Evolutionary conservation across 306 rosid genomes (phyloP).

Genomic region (Oemleria cerasiformis): DNA sequence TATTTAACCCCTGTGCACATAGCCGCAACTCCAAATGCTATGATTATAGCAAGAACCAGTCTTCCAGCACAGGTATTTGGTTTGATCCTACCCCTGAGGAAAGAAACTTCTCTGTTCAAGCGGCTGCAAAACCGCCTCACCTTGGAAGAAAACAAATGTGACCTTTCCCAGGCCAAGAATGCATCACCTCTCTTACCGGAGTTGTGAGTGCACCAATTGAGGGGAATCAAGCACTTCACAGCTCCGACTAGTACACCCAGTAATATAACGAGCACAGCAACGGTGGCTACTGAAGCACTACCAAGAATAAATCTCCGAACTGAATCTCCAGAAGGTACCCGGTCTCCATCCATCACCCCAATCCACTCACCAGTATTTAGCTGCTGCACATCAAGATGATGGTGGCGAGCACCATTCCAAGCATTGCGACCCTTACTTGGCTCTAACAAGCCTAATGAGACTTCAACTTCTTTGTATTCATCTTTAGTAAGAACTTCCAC

Average conservation of each 20-base stretch:
- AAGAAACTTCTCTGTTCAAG: conserved; percentile 64
- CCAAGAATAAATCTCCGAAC: conserved; percentile 68
- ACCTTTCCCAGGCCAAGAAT: conserved; percentile 63
- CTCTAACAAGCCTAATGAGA: conserved; percentile 54
- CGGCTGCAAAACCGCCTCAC: conserved; percentile 80
- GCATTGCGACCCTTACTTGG: conserved; percentile 84
- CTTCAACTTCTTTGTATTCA: conserved; percentile 80
- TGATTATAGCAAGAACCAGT: conserved; percentile 60
- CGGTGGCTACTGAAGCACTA: conserved; percentile 58
- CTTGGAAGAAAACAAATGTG: conserved; percentile 53
- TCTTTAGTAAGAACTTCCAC: conserved; percentile 68
- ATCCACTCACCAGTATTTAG: conserved; percentile 84
- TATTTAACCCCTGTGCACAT: conserved; percentile 74
- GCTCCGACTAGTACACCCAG: conserved; percentile 78
- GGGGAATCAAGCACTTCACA: conserved; percentile 82
- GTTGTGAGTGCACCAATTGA: conserved; percentile 60
- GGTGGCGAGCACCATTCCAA: conserved; percentile 95
- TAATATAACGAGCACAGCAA: conserved; percentile 59
- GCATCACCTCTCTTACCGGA: conserved; percentile 59
- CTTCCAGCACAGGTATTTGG: conserved; percentile 74
- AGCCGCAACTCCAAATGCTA: conserved; percentile 59
- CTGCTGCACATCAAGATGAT: conserved; percentile 86
- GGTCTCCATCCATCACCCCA: conserved; percentile 96
- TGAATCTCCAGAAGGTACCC: conserved; percentile 91
- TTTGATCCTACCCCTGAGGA: conserved; percentile 67